These are phyloP conservation scores for Amanita inopinata DNA, from an alignment of 768 basidiomycete genomes.

Conservation along the genomic window DNA sequence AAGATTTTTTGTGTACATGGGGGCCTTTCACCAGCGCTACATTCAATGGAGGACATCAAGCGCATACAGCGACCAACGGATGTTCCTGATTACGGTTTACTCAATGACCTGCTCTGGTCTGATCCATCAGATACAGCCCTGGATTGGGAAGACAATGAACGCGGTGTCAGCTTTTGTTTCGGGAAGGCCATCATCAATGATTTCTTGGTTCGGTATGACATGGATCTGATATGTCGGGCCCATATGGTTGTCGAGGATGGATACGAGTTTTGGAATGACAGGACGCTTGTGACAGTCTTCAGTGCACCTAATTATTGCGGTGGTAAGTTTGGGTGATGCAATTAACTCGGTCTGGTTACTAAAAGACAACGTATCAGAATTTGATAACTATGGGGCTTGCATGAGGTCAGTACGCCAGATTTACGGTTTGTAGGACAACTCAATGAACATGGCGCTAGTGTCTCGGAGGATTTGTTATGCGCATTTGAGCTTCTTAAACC, in stretches of 20 bases:
- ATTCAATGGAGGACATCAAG: slow-evolving; percentile 98
- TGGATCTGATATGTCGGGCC: slow-evolving; percentile 98
- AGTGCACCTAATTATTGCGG: slow-evolving; percentile 97
- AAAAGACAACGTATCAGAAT: slow-evolving; percentile 44
- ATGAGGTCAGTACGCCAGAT: slow-evolving; percentile 56
- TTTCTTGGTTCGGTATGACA: slow-evolving; percentile 90
- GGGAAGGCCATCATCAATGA: slow-evolving; percentile 96
- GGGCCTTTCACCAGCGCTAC: slow-evolving; percentile 84
- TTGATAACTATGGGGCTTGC: slow-evolving; percentile 92
- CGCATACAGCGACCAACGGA: slow-evolving; percentile 97
- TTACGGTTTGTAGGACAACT: slow-evolving; percentile 1
- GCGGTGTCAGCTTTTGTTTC: slow-evolving; percentile 98
- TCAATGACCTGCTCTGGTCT: slow-evolving; percentile 96
- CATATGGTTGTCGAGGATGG: slow-evolving; percentile 99
- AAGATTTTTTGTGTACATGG: slow-evolving; percentile 99
- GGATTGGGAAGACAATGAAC: slow-evolving; percentile 99
- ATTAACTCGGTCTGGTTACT: slow-evolving; percentile 11
- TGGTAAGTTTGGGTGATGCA: slow-evolving; percentile 45
- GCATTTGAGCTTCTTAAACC: slow-evolving; percentile 97
- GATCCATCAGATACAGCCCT: slow-evolving; percentile 96
- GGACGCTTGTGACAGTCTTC: slow-evolving; percentile 96
- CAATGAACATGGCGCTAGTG: slow-evolving; percentile 35
- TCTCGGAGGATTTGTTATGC: slow-evolving; percentile 94
- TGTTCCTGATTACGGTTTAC: slow-evolving; percentile 94
- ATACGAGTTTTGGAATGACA: slow-evolving; percentile 99